phyloP scores from a whole-genome alignment of 2,329 filamentous ascomycete species.

The Fusarium verticillioides region DNA sequence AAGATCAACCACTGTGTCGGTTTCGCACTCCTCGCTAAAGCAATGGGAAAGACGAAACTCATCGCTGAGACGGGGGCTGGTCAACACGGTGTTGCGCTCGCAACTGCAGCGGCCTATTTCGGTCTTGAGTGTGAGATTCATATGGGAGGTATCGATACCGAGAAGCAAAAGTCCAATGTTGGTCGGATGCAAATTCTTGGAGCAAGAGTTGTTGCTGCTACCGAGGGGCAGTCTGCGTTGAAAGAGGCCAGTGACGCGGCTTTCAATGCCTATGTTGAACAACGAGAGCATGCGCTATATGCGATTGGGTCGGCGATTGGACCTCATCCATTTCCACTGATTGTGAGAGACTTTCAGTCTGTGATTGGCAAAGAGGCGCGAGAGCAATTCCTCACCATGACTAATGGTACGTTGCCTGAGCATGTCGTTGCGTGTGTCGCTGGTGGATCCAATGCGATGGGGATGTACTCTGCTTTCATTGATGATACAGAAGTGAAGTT shows the following conservation, averaged over 20 bases:
- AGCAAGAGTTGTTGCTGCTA: neutral
- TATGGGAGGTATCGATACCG: neutral
- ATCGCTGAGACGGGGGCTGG: slow-evolving; percentile 13
- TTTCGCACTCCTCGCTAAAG: slow-evolving; percentile 13
- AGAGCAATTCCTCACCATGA: neutral
- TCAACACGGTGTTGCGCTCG: slow-evolving; percentile 13
- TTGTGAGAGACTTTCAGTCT: slow-evolving; percentile 16
- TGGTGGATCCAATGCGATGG: slow-evolving; percentile 9
- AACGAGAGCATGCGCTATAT: neutral
- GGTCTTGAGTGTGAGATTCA: slow-evolving; percentile 6
- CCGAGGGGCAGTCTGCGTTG: slow-evolving; percentile 1
- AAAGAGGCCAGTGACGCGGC: slow-evolving; percentile 15
- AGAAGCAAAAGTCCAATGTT: slow-evolving; percentile 17
- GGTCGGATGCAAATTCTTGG: slow-evolving; percentile 8
- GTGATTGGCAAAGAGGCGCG: slow-evolving; percentile 5
- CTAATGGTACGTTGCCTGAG: neutral
- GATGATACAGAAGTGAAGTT: neutral
- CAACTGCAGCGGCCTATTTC: slow-evolving; percentile 8
- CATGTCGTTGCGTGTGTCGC: slow-evolving; percentile 15
- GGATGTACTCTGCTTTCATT: slow-evolving; percentile 4
- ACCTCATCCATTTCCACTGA: slow-evolving; percentile 7
- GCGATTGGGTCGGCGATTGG: slow-evolving; percentile 9
- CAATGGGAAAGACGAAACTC: slow-evolving; percentile 5
- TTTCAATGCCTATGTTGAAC: neutral
- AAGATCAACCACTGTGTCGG: slow-evolving; percentile 19